A percentile compares a stretch with the other conserved stretches of the same genome.
Conservation (phyloP, 2,329 filamentous ascomycete genomes). For the Hymenoscyphus repandus region DNA sequence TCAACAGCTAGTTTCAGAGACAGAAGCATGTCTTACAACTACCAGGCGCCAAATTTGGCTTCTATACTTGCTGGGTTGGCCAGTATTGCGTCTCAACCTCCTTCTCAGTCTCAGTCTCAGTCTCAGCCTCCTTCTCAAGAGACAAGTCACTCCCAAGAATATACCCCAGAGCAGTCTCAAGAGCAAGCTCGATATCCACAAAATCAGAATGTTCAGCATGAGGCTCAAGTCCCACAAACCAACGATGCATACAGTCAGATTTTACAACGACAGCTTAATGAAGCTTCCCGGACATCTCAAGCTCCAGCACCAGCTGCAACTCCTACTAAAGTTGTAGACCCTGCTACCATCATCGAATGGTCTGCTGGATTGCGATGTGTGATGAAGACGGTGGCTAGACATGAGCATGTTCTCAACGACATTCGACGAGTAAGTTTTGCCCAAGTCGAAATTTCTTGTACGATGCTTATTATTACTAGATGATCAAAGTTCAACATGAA, state of each 20-base stretch:
- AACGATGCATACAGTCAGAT: slow-evolving; percentile 6
- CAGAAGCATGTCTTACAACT: slow-evolving; percentile 23
- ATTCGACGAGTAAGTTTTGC: slow-evolving; percentile 33
- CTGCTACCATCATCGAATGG: slow-evolving; percentile 46
- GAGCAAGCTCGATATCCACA: neutral
- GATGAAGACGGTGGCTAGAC: slow-evolving; percentile 41
- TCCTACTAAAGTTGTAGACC: slow-evolving; percentile 30
- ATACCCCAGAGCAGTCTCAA: slow-evolving; percentile 7
- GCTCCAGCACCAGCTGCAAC: neutral
- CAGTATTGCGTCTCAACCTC: slow-evolving; percentile 23
- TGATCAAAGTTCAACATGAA: slow-evolving; percentile 58
- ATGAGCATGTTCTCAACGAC: slow-evolving; percentile 38
- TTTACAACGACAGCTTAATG: slow-evolving; percentile 8
- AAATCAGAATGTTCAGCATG: neutral
- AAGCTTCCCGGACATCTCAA: slow-evolving; percentile 1
- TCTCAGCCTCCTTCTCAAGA: slow-evolving; percentile 1
- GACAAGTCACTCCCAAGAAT: neutral
- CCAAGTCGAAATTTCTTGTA: neutral
- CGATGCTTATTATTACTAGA: slow-evolving; percentile 30
- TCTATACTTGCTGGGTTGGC: slow-evolving; percentile 30
- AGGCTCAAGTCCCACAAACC: neutral
- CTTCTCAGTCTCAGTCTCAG: neutral
- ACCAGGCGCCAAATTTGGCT: slow-evolving; percentile 28
- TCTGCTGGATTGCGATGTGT: slow-evolving; percentile 44
- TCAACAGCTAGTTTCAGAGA: neutral